Conservation (phyloP, 306 rosid species). For the Corylus heterophylla region DNA sequence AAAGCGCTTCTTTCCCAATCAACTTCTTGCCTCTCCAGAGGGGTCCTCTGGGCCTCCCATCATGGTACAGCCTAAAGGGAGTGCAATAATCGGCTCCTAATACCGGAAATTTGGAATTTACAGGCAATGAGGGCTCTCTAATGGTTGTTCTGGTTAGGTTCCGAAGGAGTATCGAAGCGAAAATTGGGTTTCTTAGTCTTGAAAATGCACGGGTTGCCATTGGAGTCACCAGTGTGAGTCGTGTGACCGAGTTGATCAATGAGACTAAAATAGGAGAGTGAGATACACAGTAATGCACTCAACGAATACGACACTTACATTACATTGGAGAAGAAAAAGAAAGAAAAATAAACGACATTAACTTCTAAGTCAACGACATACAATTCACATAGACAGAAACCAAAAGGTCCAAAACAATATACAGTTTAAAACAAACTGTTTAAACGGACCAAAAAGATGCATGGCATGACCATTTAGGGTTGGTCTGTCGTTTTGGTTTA, state of each 20-base stretch:
- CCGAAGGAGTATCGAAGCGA: slow-evolving; percentile 33
- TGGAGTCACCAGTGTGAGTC: neutral
- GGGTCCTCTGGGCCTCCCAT: slow-evolving; percentile 95
- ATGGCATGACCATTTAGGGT: too few species aligned
- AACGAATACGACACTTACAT: too few species aligned
- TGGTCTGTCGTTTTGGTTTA: too few species aligned
- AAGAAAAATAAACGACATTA: too few species aligned
- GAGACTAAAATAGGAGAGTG: too few species aligned
- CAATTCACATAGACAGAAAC: too few species aligned
- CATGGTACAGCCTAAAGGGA: slow-evolving; percentile 67
- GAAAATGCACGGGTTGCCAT: slow-evolving; percentile 61
- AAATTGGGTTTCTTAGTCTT: slow-evolving; percentile 34
- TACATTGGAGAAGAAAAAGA: too few species aligned
- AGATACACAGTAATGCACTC: too few species aligned
- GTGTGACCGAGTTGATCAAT: neutral
- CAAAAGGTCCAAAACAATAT: too few species aligned
- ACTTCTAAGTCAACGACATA: too few species aligned
- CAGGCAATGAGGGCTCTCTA: slow-evolving; percentile 14
- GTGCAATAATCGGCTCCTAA: slow-evolving; percentile 23
- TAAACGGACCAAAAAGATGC: too few species aligned
- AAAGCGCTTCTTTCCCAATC: slow-evolving; percentile 86
- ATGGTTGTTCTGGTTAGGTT: slow-evolving; percentile 24
- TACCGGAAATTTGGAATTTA: slow-evolving; percentile 8
- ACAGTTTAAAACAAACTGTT: too few species aligned
- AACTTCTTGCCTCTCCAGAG: slow-evolving; percentile 95